Percentiles rank a stretch among this genome's conserved stretches.
Conservation (phyloP, 768 basidiomycete genomes). For the Mycena belliarum region DNA sequence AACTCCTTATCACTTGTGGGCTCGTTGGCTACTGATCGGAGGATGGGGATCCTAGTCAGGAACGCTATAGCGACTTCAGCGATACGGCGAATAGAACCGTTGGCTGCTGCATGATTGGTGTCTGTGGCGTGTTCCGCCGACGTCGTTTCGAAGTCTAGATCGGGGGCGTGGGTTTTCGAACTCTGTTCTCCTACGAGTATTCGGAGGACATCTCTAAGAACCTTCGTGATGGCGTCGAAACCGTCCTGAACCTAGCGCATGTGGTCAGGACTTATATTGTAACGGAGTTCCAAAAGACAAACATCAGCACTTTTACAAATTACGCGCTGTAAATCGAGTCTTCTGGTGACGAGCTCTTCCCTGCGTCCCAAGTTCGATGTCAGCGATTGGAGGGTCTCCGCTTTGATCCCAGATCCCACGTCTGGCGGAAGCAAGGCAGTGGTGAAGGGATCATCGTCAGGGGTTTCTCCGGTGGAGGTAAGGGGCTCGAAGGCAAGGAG, state of each 20-base stretch:
- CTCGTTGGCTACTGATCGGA: constrained; percentile 61
- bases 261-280: background rate
- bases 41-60: constrained; percentile 60
- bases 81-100: constrained; percentile 35
- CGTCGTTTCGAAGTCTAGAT: constrained; percentile 55
- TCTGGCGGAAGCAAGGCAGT: constrained; percentile 50
- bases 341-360: constrained; percentile 21
- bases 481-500: constrained; percentile 69
- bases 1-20: constrained; percentile 64
- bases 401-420: constrained; percentile 61
- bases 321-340: constrained; percentile 49
- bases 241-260: constrained; percentile 55
- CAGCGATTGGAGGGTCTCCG: constrained; percentile 46
- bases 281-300: constrained; percentile 26
- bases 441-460: constrained; percentile 32
- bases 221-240: constrained; percentile 29
- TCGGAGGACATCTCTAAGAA: constrained; percentile 45
- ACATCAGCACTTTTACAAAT: constrained; percentile 77
- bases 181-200: constrained; percentile 28
- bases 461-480: constrained; percentile 38
- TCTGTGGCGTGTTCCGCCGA: constrained; percentile 39
- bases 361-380: constrained; percentile 18
- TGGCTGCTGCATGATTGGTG: constrained; percentile 28
- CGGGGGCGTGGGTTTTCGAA: constrained; percentile 19
- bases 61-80: constrained; percentile 58